Evolutionary conservation across 441 rosid species (phyloP).

Genomic region (Corymbia calophylla): DNA sequence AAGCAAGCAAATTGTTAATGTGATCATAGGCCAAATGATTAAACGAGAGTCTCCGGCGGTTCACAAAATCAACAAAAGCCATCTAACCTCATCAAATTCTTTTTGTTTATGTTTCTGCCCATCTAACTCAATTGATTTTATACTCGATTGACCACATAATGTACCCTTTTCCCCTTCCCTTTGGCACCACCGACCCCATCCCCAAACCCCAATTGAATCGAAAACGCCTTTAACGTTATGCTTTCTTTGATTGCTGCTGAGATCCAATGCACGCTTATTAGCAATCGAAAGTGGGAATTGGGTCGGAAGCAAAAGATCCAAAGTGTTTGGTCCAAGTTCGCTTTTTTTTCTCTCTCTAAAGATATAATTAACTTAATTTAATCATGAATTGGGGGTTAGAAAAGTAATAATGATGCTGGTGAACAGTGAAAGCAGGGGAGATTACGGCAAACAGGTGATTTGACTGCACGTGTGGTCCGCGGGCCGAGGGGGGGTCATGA

Average conservation of each 20-base stretch:
- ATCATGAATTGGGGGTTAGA: not conserved
- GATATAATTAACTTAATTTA: not conserved
- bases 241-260: not conserved
- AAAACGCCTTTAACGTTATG: not conserved
- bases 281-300: not conserved
- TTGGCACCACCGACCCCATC: not conserved
- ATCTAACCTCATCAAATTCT: not conserved
- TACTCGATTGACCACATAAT: not conserved
- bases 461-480: conserved; percentile 54
- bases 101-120: not conserved
- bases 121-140: not conserved
- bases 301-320: not conserved
- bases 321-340: not conserved
- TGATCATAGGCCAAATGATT: not conserved
- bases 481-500: conserved; percentile 19
- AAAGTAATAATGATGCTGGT: not conserved
- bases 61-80: not conserved
- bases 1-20: not conserved
- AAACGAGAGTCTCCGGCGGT: not conserved
- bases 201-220: not conserved
- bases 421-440: not conserved
- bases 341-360: not conserved
- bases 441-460: conserved; percentile 17
- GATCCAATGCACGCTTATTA: not conserved
- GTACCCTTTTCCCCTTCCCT: not conserved